Evolutionary conservation across 2,329 filamentous ascomycete species (phyloP).

Genomic region (Fusarium tupiense): DNA sequence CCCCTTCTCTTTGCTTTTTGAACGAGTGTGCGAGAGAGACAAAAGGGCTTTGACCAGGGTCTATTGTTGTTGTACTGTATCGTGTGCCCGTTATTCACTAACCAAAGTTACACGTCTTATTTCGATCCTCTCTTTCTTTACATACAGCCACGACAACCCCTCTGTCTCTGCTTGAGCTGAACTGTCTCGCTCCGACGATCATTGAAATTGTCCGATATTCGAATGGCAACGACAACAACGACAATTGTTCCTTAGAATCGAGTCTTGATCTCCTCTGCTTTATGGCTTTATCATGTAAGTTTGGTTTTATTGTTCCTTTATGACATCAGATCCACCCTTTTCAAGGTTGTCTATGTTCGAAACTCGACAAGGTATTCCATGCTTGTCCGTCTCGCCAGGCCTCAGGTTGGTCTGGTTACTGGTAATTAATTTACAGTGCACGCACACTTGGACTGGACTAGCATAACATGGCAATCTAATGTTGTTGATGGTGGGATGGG

Average conservation of each 20-base stretch:
- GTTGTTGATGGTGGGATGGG: slow-evolving; percentile 31
- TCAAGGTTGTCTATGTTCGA: slow-evolving; percentile 7
- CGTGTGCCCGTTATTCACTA: not conserved
- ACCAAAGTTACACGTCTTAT: slow-evolving; percentile 18
- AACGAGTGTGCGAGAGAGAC: slow-evolving; percentile 13
- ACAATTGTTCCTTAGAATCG: not conserved
- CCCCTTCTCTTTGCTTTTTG: slow-evolving; percentile 9
- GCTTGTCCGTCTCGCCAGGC: slow-evolving; percentile 21
- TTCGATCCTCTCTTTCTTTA: not conserved
- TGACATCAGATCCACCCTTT: slow-evolving; percentile 29
- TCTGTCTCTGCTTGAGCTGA: slow-evolving; percentile 4
- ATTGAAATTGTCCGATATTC: not conserved
- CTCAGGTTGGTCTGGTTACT: slow-evolving; percentile 30
- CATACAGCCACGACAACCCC: not conserved
- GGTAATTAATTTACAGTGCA: slow-evolving; percentile 23
- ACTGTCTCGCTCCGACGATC: slow-evolving; percentile 12
- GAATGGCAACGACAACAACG: slow-evolving; percentile 7
- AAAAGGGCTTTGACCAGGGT: slow-evolving; percentile 21
- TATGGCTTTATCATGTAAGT: slow-evolving; percentile 38
- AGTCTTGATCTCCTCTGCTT: not conserved
- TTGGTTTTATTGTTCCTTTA: slow-evolving; percentile 1
- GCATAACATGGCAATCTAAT: slow-evolving; percentile 40
- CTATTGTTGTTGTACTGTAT: slow-evolving; percentile 8
- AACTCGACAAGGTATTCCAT: slow-evolving; percentile 19
- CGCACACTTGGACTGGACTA: slow-evolving; percentile 7